These are phyloP conservation scores for Aspergillus intermedius DNA, from an alignment of 2,329 filamentous ascomycete genomes.

Conservation along the genomic window DNA sequence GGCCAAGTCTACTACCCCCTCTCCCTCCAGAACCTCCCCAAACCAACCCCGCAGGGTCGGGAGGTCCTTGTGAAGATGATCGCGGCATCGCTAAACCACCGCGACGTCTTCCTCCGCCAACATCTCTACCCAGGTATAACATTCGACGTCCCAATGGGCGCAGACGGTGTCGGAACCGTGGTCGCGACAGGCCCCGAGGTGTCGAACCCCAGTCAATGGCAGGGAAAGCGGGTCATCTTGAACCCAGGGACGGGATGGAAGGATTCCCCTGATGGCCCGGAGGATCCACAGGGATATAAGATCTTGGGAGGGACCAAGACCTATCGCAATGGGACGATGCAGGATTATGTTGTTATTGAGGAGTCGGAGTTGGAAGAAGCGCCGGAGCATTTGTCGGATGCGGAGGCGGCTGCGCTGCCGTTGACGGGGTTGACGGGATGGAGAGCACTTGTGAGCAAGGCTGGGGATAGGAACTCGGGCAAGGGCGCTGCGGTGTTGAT, in stretches of 20 bases:
- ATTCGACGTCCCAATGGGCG: slow-evolving; percentile 70
- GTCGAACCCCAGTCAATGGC: slow-evolving; percentile 47
- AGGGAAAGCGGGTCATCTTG: slow-evolving; percentile 65
- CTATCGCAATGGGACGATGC: slow-evolving; percentile 62
- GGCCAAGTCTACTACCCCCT: slow-evolving; percentile 67
- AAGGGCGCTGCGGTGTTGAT: slow-evolving; percentile 69
- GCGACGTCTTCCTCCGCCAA: slow-evolving; percentile 89
- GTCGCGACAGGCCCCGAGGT: slow-evolving; percentile 54
- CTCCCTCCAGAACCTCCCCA: slow-evolving; percentile 53
- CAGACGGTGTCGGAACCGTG: slow-evolving; percentile 76
- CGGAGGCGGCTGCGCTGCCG: slow-evolving; percentile 76
- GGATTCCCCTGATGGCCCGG: slow-evolving; percentile 64
- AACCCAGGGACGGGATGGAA: slow-evolving; percentile 76
- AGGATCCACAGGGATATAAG: slow-evolving; percentile 44
- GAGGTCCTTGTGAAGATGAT: slow-evolving; percentile 70
- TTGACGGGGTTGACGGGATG: slow-evolving; percentile 82
- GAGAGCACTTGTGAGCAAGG: slow-evolving; percentile 78
- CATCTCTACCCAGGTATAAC: slow-evolving; percentile 82
- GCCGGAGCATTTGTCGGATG: slow-evolving; percentile 63
- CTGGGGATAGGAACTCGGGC: slow-evolving; percentile 47
- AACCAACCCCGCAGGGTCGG: slow-evolving; percentile 56
- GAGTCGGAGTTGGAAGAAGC: slow-evolving; percentile 68
- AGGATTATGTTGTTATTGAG: slow-evolving; percentile 65
- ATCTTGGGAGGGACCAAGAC: slow-evolving; percentile 53
- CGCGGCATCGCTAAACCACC: slow-evolving; percentile 84